Percentiles rank a stretch among this genome's conserved stretches.
phyloP scores from a whole-genome alignment of 148 eudicot genomes.

The Fallopia convolvulus region DNA sequence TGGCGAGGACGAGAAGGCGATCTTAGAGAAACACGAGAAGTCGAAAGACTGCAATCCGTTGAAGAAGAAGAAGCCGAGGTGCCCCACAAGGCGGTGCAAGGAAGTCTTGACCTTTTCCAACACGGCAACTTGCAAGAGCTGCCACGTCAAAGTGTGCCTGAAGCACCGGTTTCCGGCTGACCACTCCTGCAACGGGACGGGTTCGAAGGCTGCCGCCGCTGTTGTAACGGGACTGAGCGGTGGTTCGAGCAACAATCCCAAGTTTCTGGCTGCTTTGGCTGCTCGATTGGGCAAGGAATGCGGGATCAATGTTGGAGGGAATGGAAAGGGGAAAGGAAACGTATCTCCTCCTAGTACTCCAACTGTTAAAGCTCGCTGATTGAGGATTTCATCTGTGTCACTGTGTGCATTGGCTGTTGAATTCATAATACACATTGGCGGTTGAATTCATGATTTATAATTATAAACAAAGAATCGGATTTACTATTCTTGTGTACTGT shows the following conservation, averaged over 20 bases:
- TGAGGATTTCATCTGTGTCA: not conserved
- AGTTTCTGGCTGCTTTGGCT: constrained; percentile 56
- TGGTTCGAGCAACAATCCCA: constrained; percentile 14
- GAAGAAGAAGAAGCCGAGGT: constrained; percentile 68
- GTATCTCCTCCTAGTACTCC: constrained; percentile 32
- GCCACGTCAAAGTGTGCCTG: constrained; percentile 54
- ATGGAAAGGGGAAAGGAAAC: constrained; percentile 4
- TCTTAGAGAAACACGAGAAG: constrained; percentile 43
- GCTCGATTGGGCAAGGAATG: constrained; percentile 53
- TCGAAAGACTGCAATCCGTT: constrained; percentile 74
- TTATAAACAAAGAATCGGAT: not conserved
- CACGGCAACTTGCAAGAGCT: constrained; percentile 50
- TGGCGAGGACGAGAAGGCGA: constrained; percentile 41
- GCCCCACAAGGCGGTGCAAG: constrained; percentile 58
- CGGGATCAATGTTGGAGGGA: constrained; percentile 23
- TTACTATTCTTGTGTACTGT: not conserved
- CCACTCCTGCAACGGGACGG: constrained; percentile 35
- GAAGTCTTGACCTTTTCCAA: constrained; percentile 65
- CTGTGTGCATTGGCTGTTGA: not conserved
- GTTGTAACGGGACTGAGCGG: not conserved
- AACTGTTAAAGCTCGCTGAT: constrained; percentile 50
- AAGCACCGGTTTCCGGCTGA: constrained; percentile 71
- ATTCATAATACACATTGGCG: too few relatives aligned
- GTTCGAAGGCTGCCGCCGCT: constrained; percentile 4
- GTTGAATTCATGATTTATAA: not conserved